phyloP scores from a whole-genome alignment of 1,284 basidiomycete species.

The Melampsora allii-populina region DNA sequence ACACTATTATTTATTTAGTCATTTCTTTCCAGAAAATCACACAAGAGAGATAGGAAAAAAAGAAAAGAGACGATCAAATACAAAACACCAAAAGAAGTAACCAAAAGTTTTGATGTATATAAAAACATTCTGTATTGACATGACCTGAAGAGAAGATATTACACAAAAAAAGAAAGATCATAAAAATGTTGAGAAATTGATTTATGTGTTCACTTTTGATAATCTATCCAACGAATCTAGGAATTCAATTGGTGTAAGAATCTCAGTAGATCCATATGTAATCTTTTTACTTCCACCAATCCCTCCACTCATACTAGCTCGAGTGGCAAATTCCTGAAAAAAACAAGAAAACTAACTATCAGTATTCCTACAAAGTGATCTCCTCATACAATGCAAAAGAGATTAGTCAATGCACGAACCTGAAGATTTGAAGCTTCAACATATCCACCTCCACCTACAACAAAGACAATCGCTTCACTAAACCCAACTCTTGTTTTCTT shows the following conservation, averaged over 20 bases:
- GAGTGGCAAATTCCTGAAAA: constrained; percentile 43
- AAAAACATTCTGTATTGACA: too few species aligned
- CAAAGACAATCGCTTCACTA: constrained; percentile 82
- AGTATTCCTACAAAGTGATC: constrained; percentile 46
- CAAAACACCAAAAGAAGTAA: too few species aligned
- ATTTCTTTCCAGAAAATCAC: too few species aligned
- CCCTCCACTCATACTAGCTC: constrained; percentile 45
- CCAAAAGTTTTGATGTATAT: too few species aligned
- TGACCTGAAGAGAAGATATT: too few species aligned
- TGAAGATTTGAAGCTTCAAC: constrained; percentile 95
- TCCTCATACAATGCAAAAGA: constrained; percentile 31
- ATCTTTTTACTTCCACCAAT: constrained; percentile 68
- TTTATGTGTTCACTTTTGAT: not conserved
- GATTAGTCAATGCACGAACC: constrained; percentile 61
- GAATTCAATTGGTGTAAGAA: constrained; percentile 83
- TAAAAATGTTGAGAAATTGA: too few species aligned
- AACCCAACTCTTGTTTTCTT: constrained; percentile 72
- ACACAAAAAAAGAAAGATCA: too few species aligned
- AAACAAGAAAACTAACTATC: not conserved
- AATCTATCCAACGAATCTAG: constrained; percentile 65
- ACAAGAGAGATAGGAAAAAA: too few species aligned
- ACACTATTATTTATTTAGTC: too few species aligned
- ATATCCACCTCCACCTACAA: constrained; percentile 95
- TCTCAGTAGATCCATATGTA: constrained; percentile 94
- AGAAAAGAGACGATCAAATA: too few species aligned